Evolutionary conservation across 257 asterid genomes (phyloP), one percentile per base, ranked within the genome.

Genomic region (Buddleja alternifolia): DNA sequence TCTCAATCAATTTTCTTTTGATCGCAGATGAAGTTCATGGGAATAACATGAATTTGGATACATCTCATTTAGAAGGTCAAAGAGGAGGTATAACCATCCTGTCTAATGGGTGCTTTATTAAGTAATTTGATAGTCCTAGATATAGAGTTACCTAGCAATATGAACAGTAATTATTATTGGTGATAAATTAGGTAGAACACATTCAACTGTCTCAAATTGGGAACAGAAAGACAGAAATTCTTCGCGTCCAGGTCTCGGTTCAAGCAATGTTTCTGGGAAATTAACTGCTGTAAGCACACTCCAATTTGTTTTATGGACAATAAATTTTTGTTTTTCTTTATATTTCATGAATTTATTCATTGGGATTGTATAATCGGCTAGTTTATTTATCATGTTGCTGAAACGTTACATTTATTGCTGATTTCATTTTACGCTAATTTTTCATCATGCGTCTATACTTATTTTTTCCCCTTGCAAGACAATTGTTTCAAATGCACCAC

Each of bases 211-310:
- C 69, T 75, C 88, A 53, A 87, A 78, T 66, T 88, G 90, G 96
- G 96, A 88, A 76, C 88, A 80, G 73, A 88, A 69, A 75, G 90
- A 87, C 48, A 88, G 86, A 82, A 77, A 68, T 77, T 70, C 86
- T 66, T 72, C 73, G 70, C 82, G 78, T 60, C 83, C 81, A 41
- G 81, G 80, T 69, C 58, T 76, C 65, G 63, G 86, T 61, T 79
- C 92, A 66, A 77, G 84, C 86, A 82, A 78, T 56, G 63, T 68
- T 70, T 79, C 88, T 7, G 85, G 83, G 77, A 78, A 81, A 71
- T 46, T 70, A 70, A 64, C 66, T 77, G 63, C 78, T 75, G 83
- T 75, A 62, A 81, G 86, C 65, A 57, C 68, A 24, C 69, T 32
- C 32, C 67, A 71, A 15, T 34, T 80, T 63, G 70, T 39, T 67